Base-by-base conservation (phyloP, 352 stramenopile genomes). In the Hyaloperonospora arabidopsidis region DNA sequence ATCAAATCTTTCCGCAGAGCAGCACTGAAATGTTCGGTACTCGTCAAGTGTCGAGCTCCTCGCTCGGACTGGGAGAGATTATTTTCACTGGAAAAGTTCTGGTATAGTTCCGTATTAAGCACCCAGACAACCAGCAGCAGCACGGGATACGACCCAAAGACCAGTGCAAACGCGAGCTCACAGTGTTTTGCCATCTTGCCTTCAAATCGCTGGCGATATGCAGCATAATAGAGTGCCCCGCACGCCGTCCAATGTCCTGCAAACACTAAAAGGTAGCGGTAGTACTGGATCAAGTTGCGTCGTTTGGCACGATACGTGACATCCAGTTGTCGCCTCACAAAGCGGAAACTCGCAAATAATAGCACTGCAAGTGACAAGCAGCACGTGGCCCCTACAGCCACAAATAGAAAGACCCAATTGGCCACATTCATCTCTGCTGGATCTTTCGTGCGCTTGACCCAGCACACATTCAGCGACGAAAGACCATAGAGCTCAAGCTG, bases 261-360 rank as follows among this genome's bases (percentile, higher is more conserved):
- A 52, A 79, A 93, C 39, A 90, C 73, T 34, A 93, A 57, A 36
- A 89, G 46, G 47, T 93, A 93, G 17, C 83, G 83, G 45, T 91
- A 93, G 53, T 93, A 93, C 63, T 93, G 83, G 8, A 93, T 68
- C 39, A 93, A 45, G 29, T 85, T 87, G 17, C 83, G 76, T 35
- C 83, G 75, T 49, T 93, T 93, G 52, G 83, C 68, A 6, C 83
- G 76, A 53, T 93, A 93, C 14, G 83, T 93, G 49, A 89, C 79
- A 49, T 93, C 83, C 45, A 93, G 45, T 55, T 91, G 83, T 11
- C 83, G 79, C n/a, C 81, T 63, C 21, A 84, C 83, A 45, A 93
- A 93, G 36, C 83, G 83, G 52, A 93, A 89, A 51, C 76, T 93
- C 18, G 83, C 83, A 41, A 93, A 90, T 3, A 93, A 61, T 32